Evolutionary conservation across 495 filamentous ascomycete genomes (phyloP).

Genomic region (Amorphotheca resinae): DNA sequence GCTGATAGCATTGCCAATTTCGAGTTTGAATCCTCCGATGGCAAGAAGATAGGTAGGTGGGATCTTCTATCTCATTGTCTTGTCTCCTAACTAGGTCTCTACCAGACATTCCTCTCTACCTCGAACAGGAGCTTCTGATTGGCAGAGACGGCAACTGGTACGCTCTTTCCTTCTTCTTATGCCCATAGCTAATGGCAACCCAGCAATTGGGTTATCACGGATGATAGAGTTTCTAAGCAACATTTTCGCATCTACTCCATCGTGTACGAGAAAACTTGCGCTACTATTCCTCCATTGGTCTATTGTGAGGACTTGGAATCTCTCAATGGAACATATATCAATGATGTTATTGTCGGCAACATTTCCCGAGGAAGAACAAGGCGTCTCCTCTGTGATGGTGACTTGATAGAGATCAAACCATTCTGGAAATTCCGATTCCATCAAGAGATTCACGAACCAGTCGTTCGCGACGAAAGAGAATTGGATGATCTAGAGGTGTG

Average conservation of each 20-base stretch:
- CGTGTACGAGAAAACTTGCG: conserved; percentile 27
- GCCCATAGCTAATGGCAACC: conserved; percentile 21
- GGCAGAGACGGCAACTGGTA: too few species aligned
- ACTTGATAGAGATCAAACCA: conserved; percentile 33
- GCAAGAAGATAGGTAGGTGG: neutral
- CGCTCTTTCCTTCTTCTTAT: neutral
- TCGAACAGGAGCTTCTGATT: conserved; percentile 23
- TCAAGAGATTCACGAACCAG: conserved; percentile 14
- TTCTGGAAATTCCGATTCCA: conserved; percentile 26
- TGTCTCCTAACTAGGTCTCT: neutral
- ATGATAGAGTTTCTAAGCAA: conserved; percentile 35
- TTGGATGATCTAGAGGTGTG: conserved; percentile 21
- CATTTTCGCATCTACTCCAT: conserved; percentile 54
- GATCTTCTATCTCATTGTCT: neutral
- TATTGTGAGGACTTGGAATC: conserved; percentile 50
- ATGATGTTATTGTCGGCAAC: conserved; percentile 32
- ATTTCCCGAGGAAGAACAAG: conserved; percentile 20
- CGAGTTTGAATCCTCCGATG: neutral
- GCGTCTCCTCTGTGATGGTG: conserved; percentile 42
- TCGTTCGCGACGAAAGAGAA: conserved; percentile 6
- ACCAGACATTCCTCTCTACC: conserved; percentile 15
- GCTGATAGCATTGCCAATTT: conserved; percentile 6
- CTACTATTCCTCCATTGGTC: conserved; percentile 29
- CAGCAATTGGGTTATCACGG: conserved; percentile 3
- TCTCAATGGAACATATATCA: conserved; percentile 42